A percentile compares a stretch with the other conserved stretches of the same genome.
Evolutionary conservation across 768 basidiomycete species (phyloP).

Genomic region (Boletus fagicola): DNA sequence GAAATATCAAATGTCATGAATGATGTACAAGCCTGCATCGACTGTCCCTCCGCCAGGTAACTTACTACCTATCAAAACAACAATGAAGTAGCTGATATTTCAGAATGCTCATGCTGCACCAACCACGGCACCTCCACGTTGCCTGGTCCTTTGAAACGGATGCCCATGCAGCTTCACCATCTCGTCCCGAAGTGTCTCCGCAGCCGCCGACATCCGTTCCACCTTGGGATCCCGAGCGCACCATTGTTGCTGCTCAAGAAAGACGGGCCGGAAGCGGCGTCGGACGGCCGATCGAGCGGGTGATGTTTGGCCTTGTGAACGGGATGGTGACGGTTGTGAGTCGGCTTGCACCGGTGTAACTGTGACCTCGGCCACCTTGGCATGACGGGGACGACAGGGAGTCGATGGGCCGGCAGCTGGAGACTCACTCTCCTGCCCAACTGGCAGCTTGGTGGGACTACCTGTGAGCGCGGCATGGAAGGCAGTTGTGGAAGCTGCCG

Average conservation of each 20-base stretch:
- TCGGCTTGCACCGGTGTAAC: slow-evolving; percentile 15
- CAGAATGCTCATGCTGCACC: neutral
- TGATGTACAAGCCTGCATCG: neutral
- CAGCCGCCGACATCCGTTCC: slow-evolving; percentile 27
- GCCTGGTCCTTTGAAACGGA: slow-evolving; percentile 12
- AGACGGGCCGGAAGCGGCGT: slow-evolving; percentile 48
- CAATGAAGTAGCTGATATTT: neutral
- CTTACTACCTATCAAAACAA: neutral
- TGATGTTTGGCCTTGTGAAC: slow-evolving; percentile 10
- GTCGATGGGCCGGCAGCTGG: slow-evolving; percentile 25
- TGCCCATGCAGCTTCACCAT: slow-evolving; percentile 15
- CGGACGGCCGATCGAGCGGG: slow-evolving; percentile 18
- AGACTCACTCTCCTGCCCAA: neutral
- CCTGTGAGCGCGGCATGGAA: slow-evolving; percentile 22
- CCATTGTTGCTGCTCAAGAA: slow-evolving; percentile 52
- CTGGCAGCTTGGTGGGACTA: slow-evolving; percentile 3
- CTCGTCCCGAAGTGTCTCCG: slow-evolving; percentile 8
- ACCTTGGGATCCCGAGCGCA: slow-evolving; percentile 39
- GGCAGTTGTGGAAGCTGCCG: slow-evolving; percentile 4
- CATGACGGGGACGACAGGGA: slow-evolving; percentile 17
- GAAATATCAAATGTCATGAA: neutral
- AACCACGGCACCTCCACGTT: neutral
- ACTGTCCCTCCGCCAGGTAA: neutral
- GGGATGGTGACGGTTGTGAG: slow-evolving; percentile 26
- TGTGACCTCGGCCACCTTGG: slow-evolving; percentile 3